phyloP scores from a whole-genome alignment of 495 filamentous ascomycete genomes.

The Penicillium antarcticum region DNA sequence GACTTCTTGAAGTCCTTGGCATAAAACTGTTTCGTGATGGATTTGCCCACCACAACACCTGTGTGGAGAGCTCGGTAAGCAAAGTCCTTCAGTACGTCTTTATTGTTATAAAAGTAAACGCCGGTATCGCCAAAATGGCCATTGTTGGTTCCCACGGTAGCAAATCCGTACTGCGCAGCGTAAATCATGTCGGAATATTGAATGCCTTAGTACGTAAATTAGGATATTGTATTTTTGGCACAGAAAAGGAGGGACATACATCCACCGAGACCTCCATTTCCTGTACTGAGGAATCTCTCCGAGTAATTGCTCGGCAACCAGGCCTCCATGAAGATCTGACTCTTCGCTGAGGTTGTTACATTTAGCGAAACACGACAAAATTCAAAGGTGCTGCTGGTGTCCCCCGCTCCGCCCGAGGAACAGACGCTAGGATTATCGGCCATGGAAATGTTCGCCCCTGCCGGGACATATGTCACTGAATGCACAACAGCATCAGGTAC shows the following conservation, averaged over 20 bases:
- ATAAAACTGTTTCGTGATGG: conserved; percentile 48
- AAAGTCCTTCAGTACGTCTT: conserved; percentile 50
- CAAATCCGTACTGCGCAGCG: conserved; percentile 48
- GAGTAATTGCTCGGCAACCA: conserved; percentile 56
- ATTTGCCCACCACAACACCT: conserved; percentile 50
- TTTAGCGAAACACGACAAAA: conserved; percentile 56
- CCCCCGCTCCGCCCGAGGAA: too few relatives aligned
- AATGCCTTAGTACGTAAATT: conserved; percentile 29
- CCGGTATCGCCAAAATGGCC: conserved; percentile 55
- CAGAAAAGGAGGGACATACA: conserved; percentile 32
- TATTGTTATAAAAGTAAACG: conserved; percentile 45
- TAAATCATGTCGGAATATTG: conserved; percentile 45
- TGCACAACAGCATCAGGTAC: too few relatives aligned
- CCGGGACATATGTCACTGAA: too few relatives aligned
- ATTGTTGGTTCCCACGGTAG: conserved; percentile 54
- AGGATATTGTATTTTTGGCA: too few relatives aligned
- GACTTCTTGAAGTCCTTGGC: conserved; percentile 39
- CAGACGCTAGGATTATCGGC: too few relatives aligned
- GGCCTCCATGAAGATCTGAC: conserved; percentile 52
- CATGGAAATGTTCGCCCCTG: too few relatives aligned
- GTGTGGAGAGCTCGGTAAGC: conserved; percentile 47
- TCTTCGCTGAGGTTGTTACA: conserved; percentile 52
- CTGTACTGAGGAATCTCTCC: conserved; percentile 51
- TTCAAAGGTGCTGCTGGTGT: conserved; percentile 21
- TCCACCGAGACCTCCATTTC: conserved; percentile 55